A percentile compares a stretch with the other conserved stretches of the same genome.
These are phyloP conservation scores for Grigorovia yakushimaensis DNA, from an alignment of 805 yeast species.

Conservation along the genomic window DNA sequence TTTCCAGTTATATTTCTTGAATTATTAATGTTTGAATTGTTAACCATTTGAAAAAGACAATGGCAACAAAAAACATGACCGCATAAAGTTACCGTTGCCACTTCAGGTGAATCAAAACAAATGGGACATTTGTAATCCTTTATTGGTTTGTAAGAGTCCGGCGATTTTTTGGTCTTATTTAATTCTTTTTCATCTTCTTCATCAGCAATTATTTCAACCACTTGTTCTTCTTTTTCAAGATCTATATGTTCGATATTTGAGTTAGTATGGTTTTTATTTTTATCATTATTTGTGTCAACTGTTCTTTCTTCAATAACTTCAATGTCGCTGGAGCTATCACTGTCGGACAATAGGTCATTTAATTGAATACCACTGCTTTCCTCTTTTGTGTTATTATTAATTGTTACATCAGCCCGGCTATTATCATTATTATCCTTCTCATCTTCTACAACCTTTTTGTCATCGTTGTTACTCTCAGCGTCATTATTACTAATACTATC, in stretches of 20 bases:
- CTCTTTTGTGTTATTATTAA: background rate
- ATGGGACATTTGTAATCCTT: slow-evolving; percentile 40
- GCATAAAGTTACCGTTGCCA: slow-evolving; percentile 42
- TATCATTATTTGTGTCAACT: background rate
- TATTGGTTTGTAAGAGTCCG: slow-evolving; percentile 21
- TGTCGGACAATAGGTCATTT: background rate
- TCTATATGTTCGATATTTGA: slow-evolving; percentile 1
- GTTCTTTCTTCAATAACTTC: slow-evolving; percentile 9
- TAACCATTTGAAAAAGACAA: slow-evolving; percentile 42
- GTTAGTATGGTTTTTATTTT: background rate
- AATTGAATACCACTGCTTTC: background rate
- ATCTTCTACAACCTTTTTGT: background rate
- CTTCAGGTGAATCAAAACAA: slow-evolving; percentile 44
- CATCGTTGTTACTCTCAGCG: background rate
- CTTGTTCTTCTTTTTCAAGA: slow-evolving; percentile 26
- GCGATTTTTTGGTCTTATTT: slow-evolving; percentile 11
- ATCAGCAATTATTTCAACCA: slow-evolving; percentile 32
- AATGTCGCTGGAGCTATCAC: slow-evolving; percentile 13
- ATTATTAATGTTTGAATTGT: slow-evolving; percentile 29
- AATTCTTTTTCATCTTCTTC: slow-evolving; percentile 18
- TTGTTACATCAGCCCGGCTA: background rate
- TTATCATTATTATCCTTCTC: background rate
- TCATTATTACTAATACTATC: slow-evolving; percentile 2
- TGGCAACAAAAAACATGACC: slow-evolving; percentile 50
- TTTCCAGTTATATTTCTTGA: slow-evolving; percentile 10